These are phyloP conservation scores for Jacaranda copaia DNA, from an alignment of 257 asterid species.

Conservation along the genomic window DNA sequence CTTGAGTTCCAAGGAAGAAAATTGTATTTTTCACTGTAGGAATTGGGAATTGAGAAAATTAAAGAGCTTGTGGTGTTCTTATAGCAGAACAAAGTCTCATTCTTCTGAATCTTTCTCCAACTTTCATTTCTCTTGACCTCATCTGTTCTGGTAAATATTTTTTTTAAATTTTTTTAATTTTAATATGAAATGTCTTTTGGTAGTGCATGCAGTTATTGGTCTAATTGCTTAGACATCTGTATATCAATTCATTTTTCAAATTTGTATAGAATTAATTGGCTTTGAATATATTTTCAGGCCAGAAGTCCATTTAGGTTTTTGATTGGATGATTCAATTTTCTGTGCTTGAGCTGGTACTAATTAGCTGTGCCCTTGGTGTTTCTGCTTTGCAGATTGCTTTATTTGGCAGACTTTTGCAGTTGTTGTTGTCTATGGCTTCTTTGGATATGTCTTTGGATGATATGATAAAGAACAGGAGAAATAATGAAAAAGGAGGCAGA, in stretches of 20 bases:
- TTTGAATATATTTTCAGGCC: not conserved
- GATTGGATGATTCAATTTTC: not conserved
- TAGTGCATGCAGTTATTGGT: not conserved
- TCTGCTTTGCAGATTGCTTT: constrained; percentile 31
- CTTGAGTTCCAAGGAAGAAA: too few relatives aligned
- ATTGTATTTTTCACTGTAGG: too few relatives aligned
- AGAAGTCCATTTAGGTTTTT: not conserved
- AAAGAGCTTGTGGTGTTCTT: too few relatives aligned
- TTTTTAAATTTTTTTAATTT: not conserved
- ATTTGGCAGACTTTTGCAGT: constrained; percentile 2
- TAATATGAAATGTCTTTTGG: not conserved
- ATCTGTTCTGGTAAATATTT: not conserved
- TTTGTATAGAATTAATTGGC: not conserved
- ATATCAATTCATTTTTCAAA: not conserved
- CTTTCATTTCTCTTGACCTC: not conserved
- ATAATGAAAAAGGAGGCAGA: constrained; percentile 55
- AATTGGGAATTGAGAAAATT: too few relatives aligned
- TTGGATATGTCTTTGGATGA: constrained; percentile 79
- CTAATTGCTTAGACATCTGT: not conserved
- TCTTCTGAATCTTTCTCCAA: too few relatives aligned
- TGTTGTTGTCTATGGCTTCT: constrained; percentile 57
- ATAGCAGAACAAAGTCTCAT: too few relatives aligned
- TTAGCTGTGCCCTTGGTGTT: not conserved
- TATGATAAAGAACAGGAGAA: constrained; percentile 83
- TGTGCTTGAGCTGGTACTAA: not conserved